Base-by-base conservation (phyloP, 768 basidiomycete genomes). In the Leccinum olivaceopallidum region DNA sequence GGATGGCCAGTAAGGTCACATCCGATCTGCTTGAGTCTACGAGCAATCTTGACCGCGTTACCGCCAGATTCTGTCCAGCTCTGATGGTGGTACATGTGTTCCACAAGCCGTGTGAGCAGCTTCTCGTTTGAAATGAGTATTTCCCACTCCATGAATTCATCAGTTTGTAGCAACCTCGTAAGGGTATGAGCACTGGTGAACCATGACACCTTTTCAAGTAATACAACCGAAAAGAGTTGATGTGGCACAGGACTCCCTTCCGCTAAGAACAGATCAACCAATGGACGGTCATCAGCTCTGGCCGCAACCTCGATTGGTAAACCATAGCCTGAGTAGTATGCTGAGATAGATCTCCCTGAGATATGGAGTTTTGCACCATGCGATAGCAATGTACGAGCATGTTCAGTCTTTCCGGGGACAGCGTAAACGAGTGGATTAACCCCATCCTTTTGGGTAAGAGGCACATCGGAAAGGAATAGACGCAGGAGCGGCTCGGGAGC, bases 291-390 rank as follows among this genome's bases (percentile, higher is more conserved):
- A 16, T 6, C 0, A 7, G 3, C 7, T 42, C 18, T 16, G 16
- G 18, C 6, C 2, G 39, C 39, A 42, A 18, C 39, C 39, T 42
- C 39, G 4, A 42, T 42, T 0, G 39, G 39, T 7, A 42, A 18
- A 2, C 18, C 39, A 16, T 3, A 42, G 39, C 8, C 28, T 30
- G 18, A 0, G 39, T 3, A 42, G 7, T 39, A 13, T 6, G 13
- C 1, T 18, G 7, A 1, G 1, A 10, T 20, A 44, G 4, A 44
- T 5, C 4, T n/a, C 9, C 0, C 8, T 0, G 8, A 12, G n/a
- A 18, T 4, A n/a, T 20, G 9, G 8, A 20, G 18, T 20, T 44
- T 44, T 10, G 42, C 42, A n/a, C n/a, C n/a, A 44, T 10, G n/a
- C 5, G 9, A 10, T 9, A 44, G 42, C 42, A 44, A 20, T 10